Evolutionary conservation across 257 asterid species (phyloP), one percentile per base, ranked within the genome.

Genomic region (Anisodus acutangulus): DNA sequence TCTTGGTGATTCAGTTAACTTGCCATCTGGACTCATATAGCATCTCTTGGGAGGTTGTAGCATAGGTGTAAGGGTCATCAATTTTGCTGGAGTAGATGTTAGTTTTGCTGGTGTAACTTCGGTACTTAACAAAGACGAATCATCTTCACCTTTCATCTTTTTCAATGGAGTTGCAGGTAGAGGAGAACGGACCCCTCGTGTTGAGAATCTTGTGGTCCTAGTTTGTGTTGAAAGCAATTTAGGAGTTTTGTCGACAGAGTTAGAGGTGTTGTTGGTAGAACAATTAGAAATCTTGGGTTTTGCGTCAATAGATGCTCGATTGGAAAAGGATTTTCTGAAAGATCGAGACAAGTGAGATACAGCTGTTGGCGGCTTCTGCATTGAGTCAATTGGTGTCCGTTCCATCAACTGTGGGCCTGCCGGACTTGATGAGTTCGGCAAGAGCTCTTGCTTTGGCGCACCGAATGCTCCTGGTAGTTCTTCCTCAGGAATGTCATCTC

Each of bases 401-500:
- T 39, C 79, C 37, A 26, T n/a, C 3, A 15, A 47, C 76, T 83
- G 84, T n/a, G 83, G 45, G 13, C 80, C 10, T 3, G 57, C 60
- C 57, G 85, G 83, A 55, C 11, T 58, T 45, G 86, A 83, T 19
- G 83, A 51, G 79, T 78, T 84, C 12, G 47, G 51, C 51, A 26
- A 78, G 55, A 82, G 62, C 43, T 78, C 78, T 82, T 78, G 91
- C 84, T 88, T 91, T 55, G 72, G 31, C 64, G 31, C 78, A 84
- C 83, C 85, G 86, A 93, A 93, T 19, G 95, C 94, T 31, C 83
- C 92, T 3, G 98, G 99, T 8, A 95, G 86, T 19, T 6, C 89
- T 83, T 84, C 97, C 90, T 89, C 94, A 1, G 99, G 98, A 82
- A 97, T 89, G 58, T 97, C 98, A 86, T 97, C 91, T 2, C 89